Conservation (phyloP, 164 flowering plant species). For the Magnolia kwangsiensis region DNA sequence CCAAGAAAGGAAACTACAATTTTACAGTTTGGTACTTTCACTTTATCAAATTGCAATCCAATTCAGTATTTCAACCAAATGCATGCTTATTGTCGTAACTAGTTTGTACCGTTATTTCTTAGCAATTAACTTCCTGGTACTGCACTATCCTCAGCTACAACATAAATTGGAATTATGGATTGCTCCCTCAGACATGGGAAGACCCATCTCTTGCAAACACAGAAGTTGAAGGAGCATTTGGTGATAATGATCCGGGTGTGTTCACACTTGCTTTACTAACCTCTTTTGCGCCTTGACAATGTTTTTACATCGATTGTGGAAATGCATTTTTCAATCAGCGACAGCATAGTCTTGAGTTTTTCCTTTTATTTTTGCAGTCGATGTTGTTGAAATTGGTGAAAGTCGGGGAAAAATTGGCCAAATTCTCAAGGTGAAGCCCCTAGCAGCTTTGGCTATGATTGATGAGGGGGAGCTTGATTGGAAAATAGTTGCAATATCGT, state of each 20-base stretch:
- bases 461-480: conserved; percentile 99
- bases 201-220: conserved; percentile 77
- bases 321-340: neutral
- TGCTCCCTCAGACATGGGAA: conserved; percentile 99
- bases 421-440: conserved; percentile 79
- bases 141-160: conserved; percentile 44
- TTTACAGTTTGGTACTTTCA: neutral
- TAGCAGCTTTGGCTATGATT: conserved; percentile 95
- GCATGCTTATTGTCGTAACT: neutral
- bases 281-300: neutral
- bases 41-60: neutral
- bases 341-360: neutral
- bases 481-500: conserved; percentile 95
- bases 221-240: conserved; percentile 92
- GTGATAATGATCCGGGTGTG: conserved; percentile 79
- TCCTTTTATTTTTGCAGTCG: conserved; percentile 48
- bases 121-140: neutral
- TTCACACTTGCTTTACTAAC: neutral
- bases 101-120: neutral
- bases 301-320: neutral
- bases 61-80: neutral
- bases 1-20: neutral
- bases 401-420: conserved; percentile 67
- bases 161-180: conserved; percentile 95
- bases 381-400: conserved; percentile 98